These are phyloP conservation scores for Ligustrum vulgare DNA, from an alignment of 257 asterid genomes.

Conservation along the genomic window DNA sequence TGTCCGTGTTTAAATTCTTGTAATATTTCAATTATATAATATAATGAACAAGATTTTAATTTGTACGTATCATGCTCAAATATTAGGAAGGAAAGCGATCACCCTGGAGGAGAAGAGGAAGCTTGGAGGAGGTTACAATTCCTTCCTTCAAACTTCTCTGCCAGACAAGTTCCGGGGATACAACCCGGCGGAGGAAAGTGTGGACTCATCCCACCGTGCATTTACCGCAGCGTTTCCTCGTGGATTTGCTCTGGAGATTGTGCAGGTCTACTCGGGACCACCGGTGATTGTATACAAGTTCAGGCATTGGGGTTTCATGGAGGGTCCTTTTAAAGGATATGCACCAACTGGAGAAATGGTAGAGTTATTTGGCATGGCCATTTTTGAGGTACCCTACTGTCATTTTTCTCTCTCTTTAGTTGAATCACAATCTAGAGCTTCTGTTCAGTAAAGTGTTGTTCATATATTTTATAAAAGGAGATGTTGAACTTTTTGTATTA, in stretches of 20 bases:
- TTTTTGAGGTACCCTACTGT: conserved; percentile 34
- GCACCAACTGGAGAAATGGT: conserved; percentile 45
- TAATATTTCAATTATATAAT: no score
- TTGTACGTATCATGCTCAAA: not conserved
- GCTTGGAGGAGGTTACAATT: conserved; percentile 40
- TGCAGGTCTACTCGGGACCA: conserved; percentile 44
- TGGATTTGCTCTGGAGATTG: conserved; percentile 44
- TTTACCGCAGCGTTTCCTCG: conserved; percentile 43
- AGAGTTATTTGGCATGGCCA: conserved; percentile 38
- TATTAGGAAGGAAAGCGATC: conserved; percentile 33
- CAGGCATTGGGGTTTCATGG: conserved; percentile 61
- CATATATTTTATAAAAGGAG: no score
- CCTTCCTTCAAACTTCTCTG: conserved; percentile 39
- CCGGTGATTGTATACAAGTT: conserved; percentile 45
- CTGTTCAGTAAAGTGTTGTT: no score
- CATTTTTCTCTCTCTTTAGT: not conserved
- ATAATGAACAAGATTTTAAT: no score
- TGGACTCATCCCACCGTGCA: conserved; percentile 35
- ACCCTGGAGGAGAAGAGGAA: conserved; percentile 33
- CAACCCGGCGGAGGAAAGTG: conserved; percentile 41
- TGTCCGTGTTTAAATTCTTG: no score
- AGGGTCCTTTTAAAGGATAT: conserved; percentile 46
- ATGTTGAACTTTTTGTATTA: no score
- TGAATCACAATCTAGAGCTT: not conserved
- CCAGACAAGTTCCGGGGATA: conserved; percentile 35